Evolutionary conservation across 768 basidiomycete genomes (phyloP).

Genomic region (Xerocomellus dryophilus): DNA sequence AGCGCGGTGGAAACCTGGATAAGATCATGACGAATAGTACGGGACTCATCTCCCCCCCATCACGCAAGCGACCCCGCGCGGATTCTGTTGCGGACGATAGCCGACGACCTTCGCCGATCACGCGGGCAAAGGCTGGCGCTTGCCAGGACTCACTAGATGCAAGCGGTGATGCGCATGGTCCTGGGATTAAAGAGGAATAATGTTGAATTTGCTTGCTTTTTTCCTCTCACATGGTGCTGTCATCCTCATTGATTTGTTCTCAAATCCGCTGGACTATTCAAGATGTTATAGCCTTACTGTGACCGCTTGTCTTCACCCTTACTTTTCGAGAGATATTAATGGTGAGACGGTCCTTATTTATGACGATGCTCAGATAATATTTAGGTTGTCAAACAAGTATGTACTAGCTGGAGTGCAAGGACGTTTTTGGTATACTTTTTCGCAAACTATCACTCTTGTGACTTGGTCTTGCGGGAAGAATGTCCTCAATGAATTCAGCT

Average conservation of each 20-base stretch:
- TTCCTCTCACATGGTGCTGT: background rate
- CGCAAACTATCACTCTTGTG: background rate
- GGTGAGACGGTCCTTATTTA: background rate
- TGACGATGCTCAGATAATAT: conserved; percentile 3
- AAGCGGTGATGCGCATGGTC: conserved; percentile 15
- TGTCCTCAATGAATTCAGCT: background rate
- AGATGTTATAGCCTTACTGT: background rate
- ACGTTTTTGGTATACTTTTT: conserved; percentile 3
- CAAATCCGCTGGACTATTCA: background rate
- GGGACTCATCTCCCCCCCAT: conserved; percentile 19
- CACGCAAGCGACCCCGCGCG: conserved; percentile 31
- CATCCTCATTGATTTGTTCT: background rate
- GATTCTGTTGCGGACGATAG: conserved; percentile 18
- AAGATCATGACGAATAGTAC: conserved; percentile 20
- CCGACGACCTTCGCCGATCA: conserved; percentile 21
- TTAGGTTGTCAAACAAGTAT: conserved; percentile 8
- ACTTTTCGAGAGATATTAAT: conserved; percentile 6
- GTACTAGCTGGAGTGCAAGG: conserved; percentile 7
- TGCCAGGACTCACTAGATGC: conserved; percentile 17
- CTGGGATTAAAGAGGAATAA: conserved; percentile 31
- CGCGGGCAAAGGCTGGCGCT: conserved; percentile 13
- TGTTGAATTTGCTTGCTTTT: background rate
- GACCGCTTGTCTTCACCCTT: background rate
- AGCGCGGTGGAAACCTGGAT: conserved; percentile 22
- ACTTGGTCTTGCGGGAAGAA: too few species aligned